Evolutionary conservation across 148 eudicot species (phyloP), one percentile per base, ranked within the genome.

Genomic region (Rhododendron ovatum): DNA sequence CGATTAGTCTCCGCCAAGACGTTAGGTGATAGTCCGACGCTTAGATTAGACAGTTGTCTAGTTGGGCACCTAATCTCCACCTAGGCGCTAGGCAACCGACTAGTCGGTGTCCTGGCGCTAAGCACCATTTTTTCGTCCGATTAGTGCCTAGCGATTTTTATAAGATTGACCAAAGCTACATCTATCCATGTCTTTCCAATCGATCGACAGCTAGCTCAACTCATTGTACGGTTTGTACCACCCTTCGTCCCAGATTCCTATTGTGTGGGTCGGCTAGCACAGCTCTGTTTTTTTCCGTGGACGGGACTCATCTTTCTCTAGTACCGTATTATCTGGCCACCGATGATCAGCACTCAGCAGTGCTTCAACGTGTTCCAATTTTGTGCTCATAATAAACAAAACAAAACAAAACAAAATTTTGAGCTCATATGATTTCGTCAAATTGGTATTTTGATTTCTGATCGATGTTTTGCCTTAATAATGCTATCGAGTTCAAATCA

Each of bases 121-220:
- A 0, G 1, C 8, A 0, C 1, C 45, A 1, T 7, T 41, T 41
- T 41, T 6, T 1, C 1, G 43, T 7, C 6, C 7, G 0, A 41
- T 1, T 41, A 5, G 1, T 7, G 43, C 43, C 1, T 41, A 41
- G 7, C 45, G 45, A 41, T 41, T 41, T 6, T 6, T 41, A 41
- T 41, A 41, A 41, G 0, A 41, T 41, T 41, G 7, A 41, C 45
- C 1, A 41, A 41, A 41, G 45, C 45, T 41, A 67, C 15, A 67
- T 67, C 4, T 26, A 12, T 67, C 35, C 1, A 63, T 63, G 28
- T 63, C 4, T n/a, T n/a, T n/a, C 71, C 67, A 7, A 65, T 65
- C 74, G 5, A 67, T 26, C 14, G 4, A 24, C 30, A 63, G 50
- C 45, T 41, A 51, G 74, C 74, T 67, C 74, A 67, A 67, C 71